A percentile compares a stretch with the other conserved stretches of the same genome.
phyloP scores from a whole-genome alignment of 2,329 filamentous ascomycete species.

The Microdochium bolleyi region DNA sequence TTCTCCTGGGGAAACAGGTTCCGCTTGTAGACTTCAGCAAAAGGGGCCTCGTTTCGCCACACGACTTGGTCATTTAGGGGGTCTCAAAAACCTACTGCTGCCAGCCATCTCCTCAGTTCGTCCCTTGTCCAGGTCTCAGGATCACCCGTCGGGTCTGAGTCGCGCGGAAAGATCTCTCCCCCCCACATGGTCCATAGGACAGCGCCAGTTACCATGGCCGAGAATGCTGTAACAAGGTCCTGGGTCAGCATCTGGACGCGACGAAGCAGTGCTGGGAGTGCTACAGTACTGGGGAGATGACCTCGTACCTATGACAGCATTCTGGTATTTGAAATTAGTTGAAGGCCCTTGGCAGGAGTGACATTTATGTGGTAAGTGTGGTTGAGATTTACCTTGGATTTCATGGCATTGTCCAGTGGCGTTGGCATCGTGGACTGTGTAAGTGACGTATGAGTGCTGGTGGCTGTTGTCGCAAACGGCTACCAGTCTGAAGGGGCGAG shows the following conservation, averaged over 20 bases:
- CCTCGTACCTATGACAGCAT: constrained; percentile 57
- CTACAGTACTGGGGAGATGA: background rate
- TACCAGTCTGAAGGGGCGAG: constrained; percentile 5
- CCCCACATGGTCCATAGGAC: constrained; percentile 83
- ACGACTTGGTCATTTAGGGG: background rate
- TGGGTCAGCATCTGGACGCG: constrained; percentile 9
- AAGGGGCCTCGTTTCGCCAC: background rate
- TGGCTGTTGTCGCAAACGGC: constrained; percentile 8
- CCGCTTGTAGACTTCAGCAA: constrained; percentile 35
- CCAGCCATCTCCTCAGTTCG: constrained; percentile 75
- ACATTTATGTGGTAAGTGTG: background rate
- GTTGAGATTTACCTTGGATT: constrained; percentile 51
- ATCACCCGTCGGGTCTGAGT: constrained; percentile 70
- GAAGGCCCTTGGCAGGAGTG: background rate
- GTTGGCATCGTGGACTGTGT: constrained; percentile 51
- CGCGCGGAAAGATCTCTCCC: constrained; percentile 70
- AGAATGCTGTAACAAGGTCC: constrained; percentile 54
- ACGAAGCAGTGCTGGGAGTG: background rate
- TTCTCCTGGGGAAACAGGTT: constrained; percentile 51
- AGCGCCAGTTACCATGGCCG: constrained; percentile 72
- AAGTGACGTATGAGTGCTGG: background rate
- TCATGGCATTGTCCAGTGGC: constrained; percentile 58
- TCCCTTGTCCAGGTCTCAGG: constrained; percentile 65
- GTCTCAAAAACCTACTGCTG: constrained; percentile 50
- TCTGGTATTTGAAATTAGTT: constrained; percentile 37